Base-by-base conservation (phyloP, 495 filamentous ascomycete species). In the Niebla homalea region DNA sequence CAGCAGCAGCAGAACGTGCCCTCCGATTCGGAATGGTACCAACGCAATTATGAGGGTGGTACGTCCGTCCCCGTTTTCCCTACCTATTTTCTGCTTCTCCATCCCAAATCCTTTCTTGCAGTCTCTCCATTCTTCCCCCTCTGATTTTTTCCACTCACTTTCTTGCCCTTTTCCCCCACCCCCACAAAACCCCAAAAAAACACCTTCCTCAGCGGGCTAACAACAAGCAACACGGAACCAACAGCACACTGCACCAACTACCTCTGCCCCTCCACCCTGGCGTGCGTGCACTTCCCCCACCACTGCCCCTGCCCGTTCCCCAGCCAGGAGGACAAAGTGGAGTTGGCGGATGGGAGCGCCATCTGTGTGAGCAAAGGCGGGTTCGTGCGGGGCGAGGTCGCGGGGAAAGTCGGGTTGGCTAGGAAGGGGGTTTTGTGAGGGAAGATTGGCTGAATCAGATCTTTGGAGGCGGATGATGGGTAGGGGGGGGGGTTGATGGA, bases 301-400 rank as follows among this genome's bases (percentile, higher is more conserved):
- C 89, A 96, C 67, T 96, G 89, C 63, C 89, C 89, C 6, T 96
- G 89, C 65, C 71, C 87, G 2, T 89, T 84, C 69, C 82, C 86
- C 6, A 67, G 70, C 15, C 73, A 85, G 41, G 85, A 94, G 62
- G 87, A 96, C 59, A 96, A 96, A 59, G 77, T 89, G 48, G 89
- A 96, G 65, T 67, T 92, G 32, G 84, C 79, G 15, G 84, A 90
- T 12, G 89, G 89, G 10, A 84, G 80, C 57, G 74, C 85, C 14
- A 69, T 89, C 55, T 96, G 89, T 64, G 74, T 84, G 4, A 86
- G 80, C 22, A 88, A 80, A 60, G 88, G 87, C 2, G 89, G 89
- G 0, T 94, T 78, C 62, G 83, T 81, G 66, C 71, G 70, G 6
- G 81, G 82, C 18, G 83, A 88, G 63, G 79, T 85, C 36, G 75